These are phyloP conservation scores for Cinnamomum chago DNA, from an alignment of 164 flowering plant genomes.

Conservation along the genomic window DNA sequence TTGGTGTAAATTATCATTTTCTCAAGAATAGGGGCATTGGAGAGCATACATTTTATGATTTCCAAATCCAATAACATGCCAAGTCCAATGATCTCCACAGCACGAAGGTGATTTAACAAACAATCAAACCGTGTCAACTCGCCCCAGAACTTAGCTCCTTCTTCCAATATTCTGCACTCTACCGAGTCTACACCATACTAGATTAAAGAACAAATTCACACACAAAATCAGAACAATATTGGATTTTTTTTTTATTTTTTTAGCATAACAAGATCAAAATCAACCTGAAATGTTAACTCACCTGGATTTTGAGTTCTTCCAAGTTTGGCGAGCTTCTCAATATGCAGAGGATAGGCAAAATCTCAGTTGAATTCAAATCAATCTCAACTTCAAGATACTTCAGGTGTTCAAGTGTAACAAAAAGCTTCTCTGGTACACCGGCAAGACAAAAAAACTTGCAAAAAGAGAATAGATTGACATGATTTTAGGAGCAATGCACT, in stretches of 20 bases:
- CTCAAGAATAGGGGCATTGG: slow-evolving; percentile 45
- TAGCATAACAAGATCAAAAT: neutral
- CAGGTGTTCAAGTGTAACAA: too few species aligned
- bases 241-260: too few species aligned
- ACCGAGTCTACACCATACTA: neutral
- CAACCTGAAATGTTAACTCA: slow-evolving; percentile 16
- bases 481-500: neutral
- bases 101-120: slow-evolving; percentile 28
- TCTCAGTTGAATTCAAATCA: slow-evolving; percentile 36
- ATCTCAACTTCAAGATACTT: too few species aligned
- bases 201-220: too few species aligned
- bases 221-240: neutral
- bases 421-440: too few species aligned
- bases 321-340: too few species aligned
- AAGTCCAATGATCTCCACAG: slow-evolving; percentile 35
- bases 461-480: neutral
- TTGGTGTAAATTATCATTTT: slow-evolving; percentile 34
- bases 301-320: slow-evolving; percentile 30
- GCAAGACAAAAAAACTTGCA: slow-evolving; percentile 39
- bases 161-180: slow-evolving; percentile 32
- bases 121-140: slow-evolving; percentile 20
- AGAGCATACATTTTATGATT: slow-evolving; percentile 46
- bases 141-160: slow-evolving; percentile 19
- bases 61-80: slow-evolving; percentile 8
- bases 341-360: slow-evolving; percentile 21